Evolutionary conservation across 495 filamentous ascomycete genomes (phyloP), one percentile per base, ranked within the genome.

Genomic region (Penicillium steckii): DNA sequence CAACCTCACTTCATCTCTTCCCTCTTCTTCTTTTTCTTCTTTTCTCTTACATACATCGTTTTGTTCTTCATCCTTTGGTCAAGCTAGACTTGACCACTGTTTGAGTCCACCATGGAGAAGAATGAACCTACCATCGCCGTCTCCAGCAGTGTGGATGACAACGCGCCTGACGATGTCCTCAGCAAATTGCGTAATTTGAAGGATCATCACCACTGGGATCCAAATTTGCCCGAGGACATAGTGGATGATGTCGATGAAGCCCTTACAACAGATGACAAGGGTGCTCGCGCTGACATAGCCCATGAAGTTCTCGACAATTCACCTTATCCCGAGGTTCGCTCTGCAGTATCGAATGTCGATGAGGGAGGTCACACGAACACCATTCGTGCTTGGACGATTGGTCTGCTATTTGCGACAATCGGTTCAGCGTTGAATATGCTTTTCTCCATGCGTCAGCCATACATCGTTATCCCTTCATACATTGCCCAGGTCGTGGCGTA

Each of bases 401-500:
- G 86, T n/a, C 51, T 89, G 59, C 23, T 88, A 3, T 73, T 89
- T 17, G 79, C 85, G 8, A 77, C 86, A 3, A 69, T 90, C 29
- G 86, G 82, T 12, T 84, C 86, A 8, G 80, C 75, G 0, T 72
- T 87, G 68, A 90, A 91, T 68, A 83, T 82, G 46, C 69, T 89
- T 18, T 89, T 90, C 70, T 86, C 82, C 40, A 67, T 90, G 61
- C 80, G 85, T 48, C 60, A 80, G 26, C 85, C 86, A 0, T 82
- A 73, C 49, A 88, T 89, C 52, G 71, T 79, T n/a, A 78, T 90
- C 21, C 83, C 84, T 3, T 74, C 84, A 15, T 80, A 89, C 48
- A 82, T 87, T 29, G 83, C 82, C 15, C 87, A 89, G 69, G 79
- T 90, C 33, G 77, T 89, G 38, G 83, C 85, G 10, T 90, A 83